Conservation (phyloP, 805 yeast genomes). For the Candida chilensis region DNA sequence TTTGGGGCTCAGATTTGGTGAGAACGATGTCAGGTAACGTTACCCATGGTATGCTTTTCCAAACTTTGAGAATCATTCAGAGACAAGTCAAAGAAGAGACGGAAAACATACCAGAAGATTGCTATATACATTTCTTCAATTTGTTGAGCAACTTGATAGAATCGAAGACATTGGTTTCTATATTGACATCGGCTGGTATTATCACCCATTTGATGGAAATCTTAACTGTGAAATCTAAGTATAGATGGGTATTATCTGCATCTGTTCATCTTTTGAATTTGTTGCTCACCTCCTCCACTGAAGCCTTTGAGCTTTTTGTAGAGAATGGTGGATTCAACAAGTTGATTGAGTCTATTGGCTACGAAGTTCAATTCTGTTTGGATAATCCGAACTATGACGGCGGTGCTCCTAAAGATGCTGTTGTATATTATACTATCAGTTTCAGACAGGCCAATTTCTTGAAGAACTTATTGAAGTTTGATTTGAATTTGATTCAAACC, state of each 20-base stretch:
- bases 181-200: slow-evolving; percentile 69
- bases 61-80: slow-evolving; percentile 55
- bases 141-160: slow-evolving; percentile 55
- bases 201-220: slow-evolving; percentile 58
- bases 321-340: slow-evolving; percentile 56
- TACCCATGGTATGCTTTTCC: slow-evolving; percentile 75
- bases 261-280: slow-evolving; percentile 50
- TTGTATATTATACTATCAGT: slow-evolving; percentile 42
- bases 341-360: slow-evolving; percentile 49
- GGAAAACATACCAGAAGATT: slow-evolving; percentile 20
- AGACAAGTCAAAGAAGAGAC: slow-evolving; percentile 28
- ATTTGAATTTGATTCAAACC: slow-evolving; percentile 53
- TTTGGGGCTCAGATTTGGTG: slow-evolving; percentile 70
- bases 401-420: slow-evolving; percentile 42
- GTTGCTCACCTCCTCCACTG: slow-evolving; percentile 33
- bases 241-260: slow-evolving; percentile 50
- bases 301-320: slow-evolving; percentile 53
- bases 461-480: slow-evolving; percentile 54
- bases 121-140: slow-evolving; percentile 48
- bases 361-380: slow-evolving; percentile 59
- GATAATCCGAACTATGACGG: slow-evolving; percentile 50
- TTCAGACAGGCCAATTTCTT: slow-evolving; percentile 53
- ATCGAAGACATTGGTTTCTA: slow-evolving; percentile 41
- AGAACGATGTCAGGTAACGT: slow-evolving; percentile 80
- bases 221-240: slow-evolving; percentile 39